These are phyloP conservation scores for Persicaria maculosa DNA, from an alignment of 148 eudicot genomes.

Conservation along the genomic window DNA sequence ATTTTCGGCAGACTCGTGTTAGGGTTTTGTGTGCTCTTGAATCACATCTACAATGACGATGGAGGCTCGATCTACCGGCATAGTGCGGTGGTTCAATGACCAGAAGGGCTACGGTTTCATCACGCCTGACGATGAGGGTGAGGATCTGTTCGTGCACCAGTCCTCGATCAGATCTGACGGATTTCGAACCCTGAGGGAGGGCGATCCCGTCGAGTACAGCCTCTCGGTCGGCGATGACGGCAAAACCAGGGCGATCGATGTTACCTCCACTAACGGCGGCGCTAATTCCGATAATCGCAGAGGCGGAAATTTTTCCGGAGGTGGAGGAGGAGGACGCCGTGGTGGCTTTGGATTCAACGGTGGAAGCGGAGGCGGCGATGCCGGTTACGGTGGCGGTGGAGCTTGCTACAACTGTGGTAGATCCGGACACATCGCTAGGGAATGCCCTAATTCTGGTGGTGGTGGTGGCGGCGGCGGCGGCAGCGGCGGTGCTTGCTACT, in stretches of 20 bases:
- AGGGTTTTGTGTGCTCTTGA: not conserved
- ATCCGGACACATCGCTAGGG: slow-evolving; percentile 41
- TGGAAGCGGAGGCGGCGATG: not conserved
- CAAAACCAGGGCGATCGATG: not conserved
- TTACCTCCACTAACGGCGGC: slow-evolving; percentile 6
- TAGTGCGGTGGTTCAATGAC: slow-evolving; percentile 6
- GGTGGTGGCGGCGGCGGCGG: slow-evolving; percentile 21
- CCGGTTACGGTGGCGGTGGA: slow-evolving; percentile 31
- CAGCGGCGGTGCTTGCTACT: slow-evolving; percentile 18
- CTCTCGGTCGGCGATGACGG: not conserved
- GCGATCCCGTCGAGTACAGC: slow-evolving; percentile 3
- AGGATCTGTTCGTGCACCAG: slow-evolving; percentile 3
- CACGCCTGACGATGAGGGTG: not conserved
- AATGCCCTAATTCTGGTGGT: slow-evolving; percentile 26
- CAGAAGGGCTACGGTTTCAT: slow-evolving; percentile 9
- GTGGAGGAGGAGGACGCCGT: not conserved
- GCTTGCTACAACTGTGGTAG: slow-evolving; percentile 29
- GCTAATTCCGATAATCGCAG: not conserved
- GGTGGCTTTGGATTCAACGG: not conserved
- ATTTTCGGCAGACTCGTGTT: not conserved
- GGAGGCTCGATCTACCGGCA: not conserved
- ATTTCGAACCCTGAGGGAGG: slow-evolving; percentile 1
- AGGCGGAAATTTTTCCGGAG: not conserved
- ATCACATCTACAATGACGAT: not conserved
- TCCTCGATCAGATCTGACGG: slow-evolving; percentile 11